Base-by-base conservation (phyloP, 768 basidiomycete genomes). In the Gymnopilus dilepis region DNA sequence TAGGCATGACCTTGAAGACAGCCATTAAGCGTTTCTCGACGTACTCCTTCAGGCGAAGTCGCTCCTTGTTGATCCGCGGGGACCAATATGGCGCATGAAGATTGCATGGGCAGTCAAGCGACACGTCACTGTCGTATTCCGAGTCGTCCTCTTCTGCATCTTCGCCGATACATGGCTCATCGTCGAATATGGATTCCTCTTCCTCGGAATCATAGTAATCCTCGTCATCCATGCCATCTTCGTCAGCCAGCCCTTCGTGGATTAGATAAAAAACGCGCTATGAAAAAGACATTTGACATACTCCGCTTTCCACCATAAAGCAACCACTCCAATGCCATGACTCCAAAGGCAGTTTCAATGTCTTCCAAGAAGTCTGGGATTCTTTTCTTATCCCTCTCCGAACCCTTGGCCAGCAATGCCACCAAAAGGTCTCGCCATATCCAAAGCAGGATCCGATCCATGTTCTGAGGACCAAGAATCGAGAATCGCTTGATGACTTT, bases 351-450 rank as follows among this genome's bases (percentile, higher is more conserved):
- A 17, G 74, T 62, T 37, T 85, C 84, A 51, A 90, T 84, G 59
- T 89, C 87, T n/a, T 78, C 74, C 21, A 90, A 71, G 80, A 89
- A 87, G 6, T 81, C 77, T 0, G 81, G 78, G 13, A 88, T 74
- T 51, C 65, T 62, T 41, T 73, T 67, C 45, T 71, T 63, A 34
- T 76, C 73, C 65, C 45, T 70, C 61, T 66, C 67, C 56, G 40
- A 72, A 56, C 64, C 78, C 70, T 60, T 73, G 0, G 81, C 79
- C 7, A 85, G 78, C 70, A 90, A 73, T 24, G 81, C 82, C 8
- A 90, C 69, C 62, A 90, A 84, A 19, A 90, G 76, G 61, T 90
- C 89, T 6, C 88, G 80, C 88, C 88, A 90, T 55, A 90, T 82
- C 86, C 87, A 90, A 17, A 88, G 71, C 6, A 84, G 60, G 40